Evolutionary conservation across 2,329 filamentous ascomycete species (phyloP).

Genomic region (Alternaria angustiovoidea): DNA sequence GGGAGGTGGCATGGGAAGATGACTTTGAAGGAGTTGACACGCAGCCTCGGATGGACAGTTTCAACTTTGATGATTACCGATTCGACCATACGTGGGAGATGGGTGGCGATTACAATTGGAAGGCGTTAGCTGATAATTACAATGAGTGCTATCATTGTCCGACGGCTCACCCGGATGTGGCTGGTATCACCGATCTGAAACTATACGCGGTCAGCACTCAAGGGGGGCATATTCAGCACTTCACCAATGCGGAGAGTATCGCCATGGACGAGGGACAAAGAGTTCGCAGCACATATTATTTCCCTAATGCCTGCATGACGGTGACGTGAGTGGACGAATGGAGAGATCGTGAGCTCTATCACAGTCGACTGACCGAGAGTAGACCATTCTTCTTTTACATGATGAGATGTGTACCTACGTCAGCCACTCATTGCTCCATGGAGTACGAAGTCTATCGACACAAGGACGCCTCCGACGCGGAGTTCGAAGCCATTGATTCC

Average conservation of each 20-base stretch:
- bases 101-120: background rate
- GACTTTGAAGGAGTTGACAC: background rate
- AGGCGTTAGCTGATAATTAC: background rate
- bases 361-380: background rate
- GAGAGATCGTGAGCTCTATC: background rate
- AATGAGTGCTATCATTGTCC: background rate
- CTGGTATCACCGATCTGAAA: background rate
- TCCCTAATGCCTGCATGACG: background rate
- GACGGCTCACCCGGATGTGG: background rate
- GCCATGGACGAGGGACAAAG: background rate
- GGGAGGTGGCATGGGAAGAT: background rate
- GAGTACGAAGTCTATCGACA: background rate
- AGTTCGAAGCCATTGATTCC: background rate
- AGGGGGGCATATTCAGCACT: background rate
- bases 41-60: background rate
- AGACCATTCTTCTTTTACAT: background rate
- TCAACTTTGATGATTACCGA: background rate
- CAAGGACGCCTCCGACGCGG: background rate
- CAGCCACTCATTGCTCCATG: background rate
- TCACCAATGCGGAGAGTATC: background rate
- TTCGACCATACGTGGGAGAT: background rate
- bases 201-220: background rate
- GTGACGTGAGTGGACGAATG: background rate
- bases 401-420: background rate
- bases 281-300: background rate